phyloP scores from a whole-genome alignment of 805 yeast genomes.

The Helenozyma baotianmanensis region DNA sequence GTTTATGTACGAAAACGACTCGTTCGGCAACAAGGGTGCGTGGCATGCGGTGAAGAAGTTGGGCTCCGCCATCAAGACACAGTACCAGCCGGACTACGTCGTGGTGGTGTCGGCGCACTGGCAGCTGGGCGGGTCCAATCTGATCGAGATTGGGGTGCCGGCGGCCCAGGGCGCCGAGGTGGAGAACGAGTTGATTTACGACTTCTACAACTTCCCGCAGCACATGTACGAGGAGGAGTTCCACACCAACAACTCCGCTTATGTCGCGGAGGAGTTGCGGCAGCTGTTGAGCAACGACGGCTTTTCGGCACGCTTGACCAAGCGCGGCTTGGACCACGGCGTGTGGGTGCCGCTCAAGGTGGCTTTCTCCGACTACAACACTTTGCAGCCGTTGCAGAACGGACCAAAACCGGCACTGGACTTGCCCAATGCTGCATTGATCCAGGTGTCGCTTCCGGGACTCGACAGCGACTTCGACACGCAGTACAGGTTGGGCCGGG shows the following conservation, averaged over 20 bases:
- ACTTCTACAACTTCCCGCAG: conserved; percentile 69
- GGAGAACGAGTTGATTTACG: conserved; percentile 60
- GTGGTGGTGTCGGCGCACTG: conserved; percentile 75
- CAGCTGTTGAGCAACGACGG: conserved; percentile 39
- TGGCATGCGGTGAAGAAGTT: conserved; percentile 44
- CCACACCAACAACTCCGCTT: conserved; percentile 43
- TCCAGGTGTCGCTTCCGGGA: conserved; percentile 48
- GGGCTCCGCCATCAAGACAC: conserved; percentile 48
- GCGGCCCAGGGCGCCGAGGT: conserved; percentile 21
- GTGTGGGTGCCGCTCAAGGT: conserved; percentile 77
- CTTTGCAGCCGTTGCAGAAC: conserved; percentile 16
- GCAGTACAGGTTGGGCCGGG: conserved; percentile 53
- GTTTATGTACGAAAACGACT: conserved; percentile 53
- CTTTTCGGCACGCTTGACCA: conserved; percentile 38
- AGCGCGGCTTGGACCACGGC: conserved; percentile 80
- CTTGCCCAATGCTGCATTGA: conserved; percentile 40
- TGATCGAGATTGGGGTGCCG: conserved; percentile 49
- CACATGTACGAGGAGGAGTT: conserved; percentile 61
- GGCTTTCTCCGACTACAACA: conserved; percentile 46
- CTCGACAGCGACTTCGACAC: conserved; percentile 35
- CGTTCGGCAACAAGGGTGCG: conserved; percentile 58
- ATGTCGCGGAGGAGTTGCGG: conserved; percentile 43
- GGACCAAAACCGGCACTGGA: conserved; percentile 29
- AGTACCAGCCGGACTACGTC: conserved; percentile 59
- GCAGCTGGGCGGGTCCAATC: conserved; percentile 45